Evolutionary conservation across 768 basidiomycete species (phyloP), one percentile per base, ranked within the genome.

Genomic region (Cystobasidium onofrii): DNA sequence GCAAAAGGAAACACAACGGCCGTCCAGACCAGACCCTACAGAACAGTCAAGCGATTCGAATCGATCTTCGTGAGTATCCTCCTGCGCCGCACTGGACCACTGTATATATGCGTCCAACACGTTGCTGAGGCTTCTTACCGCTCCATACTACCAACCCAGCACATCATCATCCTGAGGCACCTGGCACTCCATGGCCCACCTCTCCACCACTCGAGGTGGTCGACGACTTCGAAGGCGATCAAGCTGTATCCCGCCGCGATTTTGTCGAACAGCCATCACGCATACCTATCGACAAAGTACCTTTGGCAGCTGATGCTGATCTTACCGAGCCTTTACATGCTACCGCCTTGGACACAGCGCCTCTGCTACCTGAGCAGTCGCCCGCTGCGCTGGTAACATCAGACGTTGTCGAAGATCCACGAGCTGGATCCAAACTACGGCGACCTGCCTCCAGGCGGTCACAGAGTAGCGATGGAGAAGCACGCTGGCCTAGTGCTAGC

Each of bases 151-250:
- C n/a, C n/a, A n/a, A 6, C 31, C 10, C 25, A 60, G 57, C 57
- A 60, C 57, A 60, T 20, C 33, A 60, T 29, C 57, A 60, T 60
- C 57, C 57, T 17, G 57, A 60, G 20, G 57, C 57, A 12, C 57
- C 57, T 13, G 57, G 12, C 27, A 60, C 57, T 29, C 57, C 57
- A 29, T 60, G 57, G 57, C 57, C 57, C 33, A 20, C 6, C 2
- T 60, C 57, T 29, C 57, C 57, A 12, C 57, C 57, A 4, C 57
- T 27, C 17, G 57, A 60, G 15, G 12, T 60, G 10, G 57, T 60
- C 27, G 20, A 60, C 25, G 29, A 60, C 13, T 13, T 29, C 23
- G 57, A 27, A 29, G 57, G 31, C 6, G 33, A 9, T 29, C 57
- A 60, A 34, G 10, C 4, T 50, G n/a, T 50, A 50, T 20, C 46